phyloP scores from a whole-genome alignment of 2,329 filamentous ascomycete genomes.

The Ophiocordyceps robertsii region DNA sequence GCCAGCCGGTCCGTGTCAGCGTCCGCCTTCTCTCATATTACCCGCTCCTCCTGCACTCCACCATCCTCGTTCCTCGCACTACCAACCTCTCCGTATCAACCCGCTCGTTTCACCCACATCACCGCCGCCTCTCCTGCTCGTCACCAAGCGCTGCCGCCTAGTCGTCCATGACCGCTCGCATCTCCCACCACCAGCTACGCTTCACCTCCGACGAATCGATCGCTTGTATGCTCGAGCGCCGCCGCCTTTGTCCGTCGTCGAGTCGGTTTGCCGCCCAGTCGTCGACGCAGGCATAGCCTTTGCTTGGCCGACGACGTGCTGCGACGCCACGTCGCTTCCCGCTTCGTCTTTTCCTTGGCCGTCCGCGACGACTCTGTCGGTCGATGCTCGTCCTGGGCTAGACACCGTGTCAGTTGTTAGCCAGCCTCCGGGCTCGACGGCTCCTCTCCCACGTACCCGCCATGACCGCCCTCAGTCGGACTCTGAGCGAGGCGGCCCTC shows the following conservation, averaged over 20 bases:
- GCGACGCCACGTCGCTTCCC: not conserved
- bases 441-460: constrained; percentile 1
- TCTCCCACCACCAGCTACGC: not conserved
- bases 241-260: not conserved
- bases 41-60: not conserved
- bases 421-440: not conserved
- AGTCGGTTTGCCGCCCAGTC: not conserved
- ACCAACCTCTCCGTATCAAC: not conserved
- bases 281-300: not conserved
- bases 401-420: constrained; percentile 1
- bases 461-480: constrained; percentile 24
- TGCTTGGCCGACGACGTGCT: not conserved
- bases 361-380: not conserved
- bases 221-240: not conserved
- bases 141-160: not conserved
- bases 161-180: not conserved
- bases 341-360: not conserved
- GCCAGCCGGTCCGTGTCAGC: not conserved
- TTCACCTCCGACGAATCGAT: not conserved
- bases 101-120: not conserved
- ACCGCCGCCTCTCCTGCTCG: not conserved
- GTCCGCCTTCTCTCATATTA: not conserved
- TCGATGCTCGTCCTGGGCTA: constrained; percentile 1
- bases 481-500: constrained; percentile 21
- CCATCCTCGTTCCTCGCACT: not conserved